These are phyloP conservation scores for Zizania palustris DNA, from an alignment of 202 grass and related monocot genomes.

Conservation along the genomic window DNA sequence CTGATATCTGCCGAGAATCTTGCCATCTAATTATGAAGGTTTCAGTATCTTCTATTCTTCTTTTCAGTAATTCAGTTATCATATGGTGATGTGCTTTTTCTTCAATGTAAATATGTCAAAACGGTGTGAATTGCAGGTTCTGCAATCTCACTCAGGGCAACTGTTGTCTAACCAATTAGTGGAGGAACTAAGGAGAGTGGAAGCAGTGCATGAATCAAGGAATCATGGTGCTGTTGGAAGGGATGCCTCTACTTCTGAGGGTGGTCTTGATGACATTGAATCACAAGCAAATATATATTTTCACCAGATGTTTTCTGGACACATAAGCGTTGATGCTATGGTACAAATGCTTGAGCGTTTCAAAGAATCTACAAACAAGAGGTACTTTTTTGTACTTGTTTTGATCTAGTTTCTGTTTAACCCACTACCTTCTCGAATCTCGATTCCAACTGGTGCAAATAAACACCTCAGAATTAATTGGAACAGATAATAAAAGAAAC, in stretches of 20 bases:
- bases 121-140: slow-evolving; percentile 57
- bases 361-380: slow-evolving; percentile 86
- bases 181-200: slow-evolving; percentile 80
- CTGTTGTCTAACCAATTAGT: slow-evolving; percentile 59
- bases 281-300: slow-evolving; percentile 76
- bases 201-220: slow-evolving; percentile 56
- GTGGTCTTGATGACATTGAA: slow-evolving; percentile 69
- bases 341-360: slow-evolving; percentile 88
- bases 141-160: slow-evolving; percentile 68
- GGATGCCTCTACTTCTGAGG: slow-evolving; percentile 46
- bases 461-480: slow-evolving; percentile 4
- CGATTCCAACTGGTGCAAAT: background rate
- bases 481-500: slow-evolving; percentile 7
- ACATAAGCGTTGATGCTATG: slow-evolving; percentile 77
- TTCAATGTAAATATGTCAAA: slow-evolving; percentile 31
- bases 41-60: slow-evolving; percentile 21
- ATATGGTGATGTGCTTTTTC: slow-evolving; percentile 34
- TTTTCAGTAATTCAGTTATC: slow-evolving; percentile 5
- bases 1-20: slow-evolving; percentile 61
- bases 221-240: slow-evolving; percentile 48
- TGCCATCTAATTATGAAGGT: slow-evolving; percentile 84
- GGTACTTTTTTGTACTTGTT: slow-evolving; percentile 44
- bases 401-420: slow-evolving; percentile 26
- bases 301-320: slow-evolving; percentile 91
- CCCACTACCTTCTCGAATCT: slow-evolving; percentile 10